phyloP scores from a whole-genome alignment of 148 eudicot genomes.

The Heliamphora exappendiculata region DNA sequence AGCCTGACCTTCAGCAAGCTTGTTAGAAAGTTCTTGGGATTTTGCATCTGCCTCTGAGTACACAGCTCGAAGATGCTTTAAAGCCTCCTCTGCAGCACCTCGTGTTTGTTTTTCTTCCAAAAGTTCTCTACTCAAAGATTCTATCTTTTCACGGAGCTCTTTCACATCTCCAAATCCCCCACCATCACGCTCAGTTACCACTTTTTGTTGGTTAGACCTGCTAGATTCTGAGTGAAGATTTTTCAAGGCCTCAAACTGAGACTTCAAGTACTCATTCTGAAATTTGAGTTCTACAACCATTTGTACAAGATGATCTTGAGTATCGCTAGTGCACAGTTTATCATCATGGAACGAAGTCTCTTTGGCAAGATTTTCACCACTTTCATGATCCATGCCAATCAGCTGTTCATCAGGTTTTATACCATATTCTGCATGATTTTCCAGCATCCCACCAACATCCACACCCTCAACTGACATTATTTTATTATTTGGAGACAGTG shows the following conservation, averaged over 20 bases:
- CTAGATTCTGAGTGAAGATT: slow-evolving; percentile 18
- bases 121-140: slow-evolving; percentile 57
- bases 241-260: slow-evolving; percentile 54
- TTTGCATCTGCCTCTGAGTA: slow-evolving; percentile 77
- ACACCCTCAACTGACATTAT: slow-evolving; percentile 31
- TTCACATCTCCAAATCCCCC: slow-evolving; percentile 27
- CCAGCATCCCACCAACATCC: slow-evolving; percentile 17
- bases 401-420: slow-evolving; percentile 21
- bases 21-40: slow-evolving; percentile 67
- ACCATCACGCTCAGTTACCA: slow-evolving; percentile 25
- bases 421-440: slow-evolving; percentile 29
- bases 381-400: slow-evolving; percentile 17
- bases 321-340: slow-evolving; percentile 17
- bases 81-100: slow-evolving; percentile 83
- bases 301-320: slow-evolving; percentile 53
- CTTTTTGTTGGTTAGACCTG: slow-evolving; percentile 21
- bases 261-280: slow-evolving; percentile 79
- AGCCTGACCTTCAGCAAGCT: slow-evolving; percentile 57
- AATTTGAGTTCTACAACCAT: slow-evolving; percentile 65
- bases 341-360: slow-evolving; percentile 38
- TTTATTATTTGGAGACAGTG: not conserved
- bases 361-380: slow-evolving; percentile 24
- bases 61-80: slow-evolving; percentile 63
- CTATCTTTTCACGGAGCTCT: slow-evolving; percentile 48
- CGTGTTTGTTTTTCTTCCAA: slow-evolving; percentile 76